These are phyloP conservation scores for Mycosarcoma maydis DNA, from an alignment of 1,284 basidiomycete species.

Conservation along the genomic window DNA sequence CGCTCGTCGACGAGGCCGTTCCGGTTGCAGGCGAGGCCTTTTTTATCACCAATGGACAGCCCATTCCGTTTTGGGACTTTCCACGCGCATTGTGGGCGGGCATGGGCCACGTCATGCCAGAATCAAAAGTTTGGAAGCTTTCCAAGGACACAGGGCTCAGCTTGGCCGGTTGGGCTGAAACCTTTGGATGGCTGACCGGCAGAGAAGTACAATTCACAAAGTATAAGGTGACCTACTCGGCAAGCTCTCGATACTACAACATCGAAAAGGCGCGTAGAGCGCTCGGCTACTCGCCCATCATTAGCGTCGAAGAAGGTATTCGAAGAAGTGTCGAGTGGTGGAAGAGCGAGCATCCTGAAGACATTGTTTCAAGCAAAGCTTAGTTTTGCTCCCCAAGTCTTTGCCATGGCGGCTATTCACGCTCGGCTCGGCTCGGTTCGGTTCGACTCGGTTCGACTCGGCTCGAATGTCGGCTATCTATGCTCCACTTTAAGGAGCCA, in stretches of 20 bases:
- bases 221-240: conserved; percentile 79
- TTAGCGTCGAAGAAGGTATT: conserved; percentile 88
- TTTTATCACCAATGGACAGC: conserved; percentile 98
- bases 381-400: no score
- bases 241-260: conserved; percentile 82
- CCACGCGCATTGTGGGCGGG: conserved; percentile 82
- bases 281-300: conserved; percentile 89
- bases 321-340: conserved; percentile 74
- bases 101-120: conserved; percentile 49
- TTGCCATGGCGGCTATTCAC: no score
- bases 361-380: conserved; percentile 33
- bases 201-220: conserved; percentile 89
- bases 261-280: conserved; percentile 92
- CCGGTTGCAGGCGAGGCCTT: conserved; percentile 91
- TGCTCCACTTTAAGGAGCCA: no score
- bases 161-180: conserved; percentile 72
- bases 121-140: conserved; percentile 52
- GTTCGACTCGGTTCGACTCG: no score
- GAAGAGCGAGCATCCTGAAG: conserved; percentile 50
- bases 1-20: conserved; percentile 70
- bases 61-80: conserved; percentile 96
- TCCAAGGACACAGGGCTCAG: conserved; percentile 50
- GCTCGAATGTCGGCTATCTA: no score
- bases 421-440: no score
- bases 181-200: conserved; percentile 78